Evolutionary conservation across 345 rosid species (phyloP).

Genomic region (Noccaea bulbosa): DNA sequence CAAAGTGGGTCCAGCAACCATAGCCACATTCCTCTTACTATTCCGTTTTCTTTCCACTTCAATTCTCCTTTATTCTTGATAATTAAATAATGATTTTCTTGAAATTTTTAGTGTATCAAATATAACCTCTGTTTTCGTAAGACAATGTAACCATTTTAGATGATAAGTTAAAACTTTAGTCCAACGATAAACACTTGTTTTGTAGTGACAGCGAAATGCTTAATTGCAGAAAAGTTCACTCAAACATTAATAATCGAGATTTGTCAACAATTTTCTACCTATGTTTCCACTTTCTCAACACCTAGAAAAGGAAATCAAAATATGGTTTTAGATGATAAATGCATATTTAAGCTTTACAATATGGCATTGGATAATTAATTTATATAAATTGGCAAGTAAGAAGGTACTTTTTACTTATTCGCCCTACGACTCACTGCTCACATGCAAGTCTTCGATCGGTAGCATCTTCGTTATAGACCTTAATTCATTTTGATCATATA

Average conservation of each 20-base stretch:
- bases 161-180: too few species aligned
- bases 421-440: background rate
- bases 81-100: background rate
- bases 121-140: background rate
- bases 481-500: slow-evolving; percentile 24
- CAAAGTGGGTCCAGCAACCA: slow-evolving; percentile 30
- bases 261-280: background rate
- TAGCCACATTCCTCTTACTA: slow-evolving; percentile 31
- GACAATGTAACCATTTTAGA: background rate
- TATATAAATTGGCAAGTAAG: background rate
- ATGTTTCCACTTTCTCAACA: background rate
- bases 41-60: background rate
- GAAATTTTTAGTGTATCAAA: background rate
- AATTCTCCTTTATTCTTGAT: background rate
- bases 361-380: background rate
- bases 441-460: slow-evolving; percentile 19
- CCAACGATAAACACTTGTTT: too few species aligned
- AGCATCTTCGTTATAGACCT: slow-evolving; percentile 30
- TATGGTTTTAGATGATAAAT: background rate
- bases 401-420: slow-evolving; percentile 16
- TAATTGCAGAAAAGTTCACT: background rate
- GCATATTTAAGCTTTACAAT: background rate
- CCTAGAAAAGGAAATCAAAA: background rate
- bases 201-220: background rate
- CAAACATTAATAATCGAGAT: background rate